Conservation (phyloP, 352 stramenopile species). For the Hyphochytrium catenoides region DNA sequence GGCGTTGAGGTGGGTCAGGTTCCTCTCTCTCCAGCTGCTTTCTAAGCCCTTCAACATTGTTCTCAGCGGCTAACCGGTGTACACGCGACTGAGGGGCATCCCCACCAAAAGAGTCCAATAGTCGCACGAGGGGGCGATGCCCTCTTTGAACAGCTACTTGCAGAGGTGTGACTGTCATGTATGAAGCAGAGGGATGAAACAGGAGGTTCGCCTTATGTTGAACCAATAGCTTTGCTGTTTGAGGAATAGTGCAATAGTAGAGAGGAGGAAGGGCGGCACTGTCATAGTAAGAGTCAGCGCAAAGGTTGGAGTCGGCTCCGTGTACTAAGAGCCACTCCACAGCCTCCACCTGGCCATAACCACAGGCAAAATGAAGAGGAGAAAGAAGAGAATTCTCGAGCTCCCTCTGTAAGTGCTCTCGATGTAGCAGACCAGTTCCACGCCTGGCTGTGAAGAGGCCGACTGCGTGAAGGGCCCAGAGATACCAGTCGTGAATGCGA, state of each 20-base stretch:
- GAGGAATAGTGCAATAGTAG: neutral
- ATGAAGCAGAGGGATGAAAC: too few species aligned
- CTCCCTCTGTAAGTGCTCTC: too few species aligned
- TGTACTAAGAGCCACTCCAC: constrained; percentile 37
- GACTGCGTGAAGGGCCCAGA: too few species aligned
- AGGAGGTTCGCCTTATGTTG: too few species aligned
- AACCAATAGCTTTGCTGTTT: neutral
- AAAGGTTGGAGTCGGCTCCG: constrained; percentile 22
- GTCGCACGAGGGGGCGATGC: too few species aligned
- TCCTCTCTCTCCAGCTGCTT: too few species aligned
- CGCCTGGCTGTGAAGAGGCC: too few species aligned
- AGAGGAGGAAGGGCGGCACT: constrained; percentile 38
- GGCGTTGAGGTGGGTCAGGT: constrained; percentile 32
- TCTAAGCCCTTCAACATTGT: constrained; percentile 19
- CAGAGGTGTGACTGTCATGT: constrained; percentile 31
- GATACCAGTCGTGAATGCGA: too few species aligned
- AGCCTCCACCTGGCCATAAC: constrained; percentile 18
- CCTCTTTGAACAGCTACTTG: constrained; percentile 25
- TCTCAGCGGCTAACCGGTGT: constrained; percentile 27
- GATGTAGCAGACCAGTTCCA: too few species aligned
- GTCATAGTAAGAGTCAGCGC: constrained; percentile 30
- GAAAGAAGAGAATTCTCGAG: too few species aligned
- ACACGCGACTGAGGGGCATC: constrained; percentile 44
- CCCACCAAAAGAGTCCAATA: constrained; percentile 27
- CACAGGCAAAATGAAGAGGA: constrained; percentile 5